These are phyloP conservation scores for Euptelea pleiosperma DNA, from an alignment of 164 flowering plant species.

Conservation along the genomic window DNA sequence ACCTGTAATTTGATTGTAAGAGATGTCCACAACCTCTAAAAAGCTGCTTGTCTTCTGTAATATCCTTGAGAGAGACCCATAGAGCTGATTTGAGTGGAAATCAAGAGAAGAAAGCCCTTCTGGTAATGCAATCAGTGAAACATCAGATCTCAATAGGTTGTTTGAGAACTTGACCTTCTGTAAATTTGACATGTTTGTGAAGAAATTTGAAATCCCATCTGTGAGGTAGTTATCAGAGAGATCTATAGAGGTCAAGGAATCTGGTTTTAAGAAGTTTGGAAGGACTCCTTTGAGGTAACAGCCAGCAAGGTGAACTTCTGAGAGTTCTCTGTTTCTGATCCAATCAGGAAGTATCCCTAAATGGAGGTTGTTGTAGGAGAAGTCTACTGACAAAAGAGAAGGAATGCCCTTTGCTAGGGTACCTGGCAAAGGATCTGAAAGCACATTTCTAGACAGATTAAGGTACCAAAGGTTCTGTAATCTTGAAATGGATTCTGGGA, in stretches of 20 bases:
- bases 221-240: conserved; percentile 65
- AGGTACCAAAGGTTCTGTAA: conserved; percentile 68
- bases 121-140: conserved; percentile 51
- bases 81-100: conserved; percentile 60
- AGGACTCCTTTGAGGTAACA: conserved; percentile 66
- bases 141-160: conserved; percentile 53
- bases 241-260: conserved; percentile 62
- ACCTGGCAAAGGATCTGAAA: conserved; percentile 59
- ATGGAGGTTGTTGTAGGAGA: conserved; percentile 72
- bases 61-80: conserved; percentile 53
- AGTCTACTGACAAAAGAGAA: conserved; percentile 66
- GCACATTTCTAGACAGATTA: conserved; percentile 66
- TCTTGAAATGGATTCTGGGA: conserved; percentile 62
- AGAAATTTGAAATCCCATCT: conserved; percentile 43
- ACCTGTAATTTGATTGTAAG: conserved; percentile 62
- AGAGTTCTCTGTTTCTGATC: conserved; percentile 58
- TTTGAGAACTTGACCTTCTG: conserved; percentile 64
- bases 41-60: conserved; percentile 47
- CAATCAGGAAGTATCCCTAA: conserved; percentile 70
- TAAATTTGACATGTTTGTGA: conserved; percentile 55
- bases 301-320: conserved; percentile 73
- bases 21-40: conserved; percentile 53
- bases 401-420: conserved; percentile 50
- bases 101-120: conserved; percentile 55
- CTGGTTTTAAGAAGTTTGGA: conserved; percentile 57